phyloP scores from a whole-genome alignment of 2,329 filamentous ascomycete species.

The Cordyceps tenuipes region DNA sequence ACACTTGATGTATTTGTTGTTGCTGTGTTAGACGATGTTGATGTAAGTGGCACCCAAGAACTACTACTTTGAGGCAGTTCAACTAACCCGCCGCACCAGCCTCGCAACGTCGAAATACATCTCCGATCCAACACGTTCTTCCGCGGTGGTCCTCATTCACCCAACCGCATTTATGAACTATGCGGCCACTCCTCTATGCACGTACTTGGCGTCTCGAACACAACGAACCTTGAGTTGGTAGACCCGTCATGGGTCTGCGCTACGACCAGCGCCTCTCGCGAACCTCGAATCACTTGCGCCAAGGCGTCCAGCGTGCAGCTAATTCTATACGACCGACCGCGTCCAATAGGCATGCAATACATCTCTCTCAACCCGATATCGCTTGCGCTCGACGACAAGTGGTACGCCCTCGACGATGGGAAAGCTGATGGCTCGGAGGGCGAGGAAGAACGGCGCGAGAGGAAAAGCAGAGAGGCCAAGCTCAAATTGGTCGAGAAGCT shows the following conservation, averaged over 20 bases:
- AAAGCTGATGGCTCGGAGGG: conserved; percentile 51
- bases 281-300: conserved; percentile 68
- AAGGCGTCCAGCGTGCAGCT: conserved; percentile 71
- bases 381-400: conserved; percentile 72
- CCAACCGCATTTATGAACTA: conserved; percentile 71
- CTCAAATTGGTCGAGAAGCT: conserved; percentile 73
- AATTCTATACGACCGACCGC: conserved; percentile 79
- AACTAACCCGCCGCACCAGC: conserved; percentile 36
- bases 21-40: conserved; percentile 80
- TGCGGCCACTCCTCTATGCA: conserved; percentile 79
- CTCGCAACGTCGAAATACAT: conserved; percentile 77
- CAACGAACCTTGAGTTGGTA: conserved; percentile 36
- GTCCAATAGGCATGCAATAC: conserved; percentile 88
- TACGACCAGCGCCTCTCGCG: conserved; percentile 40
- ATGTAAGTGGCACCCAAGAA: conserved; percentile 46
- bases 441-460: conserved; percentile 61
- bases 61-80: neutral
- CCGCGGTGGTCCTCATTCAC: conserved; percentile 70
- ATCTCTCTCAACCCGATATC: conserved; percentile 86
- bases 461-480: conserved; percentile 49
- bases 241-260: conserved; percentile 64
- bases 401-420: conserved; percentile 27
- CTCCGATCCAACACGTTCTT: conserved; percentile 77
- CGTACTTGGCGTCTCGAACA: conserved; percentile 78
- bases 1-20: conserved; percentile 85